These are phyloP conservation scores for Pyricularia grisea DNA, from an alignment of 2,329 filamentous ascomycete genomes.

Conservation along the genomic window DNA sequence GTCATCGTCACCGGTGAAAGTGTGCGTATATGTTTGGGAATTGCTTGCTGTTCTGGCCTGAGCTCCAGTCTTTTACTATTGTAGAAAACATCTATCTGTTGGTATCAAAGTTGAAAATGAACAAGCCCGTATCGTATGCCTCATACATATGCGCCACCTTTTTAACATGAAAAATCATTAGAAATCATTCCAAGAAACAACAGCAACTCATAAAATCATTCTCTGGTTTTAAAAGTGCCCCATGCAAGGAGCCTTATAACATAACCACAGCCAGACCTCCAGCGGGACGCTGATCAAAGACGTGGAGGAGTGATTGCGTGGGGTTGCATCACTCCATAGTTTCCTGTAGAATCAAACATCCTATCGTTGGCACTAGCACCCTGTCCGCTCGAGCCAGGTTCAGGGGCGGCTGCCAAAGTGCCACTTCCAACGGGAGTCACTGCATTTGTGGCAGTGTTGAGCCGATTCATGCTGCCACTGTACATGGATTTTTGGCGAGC, in stretches of 20 bases:
- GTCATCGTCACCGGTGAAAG: neutral
- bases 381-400: neutral
- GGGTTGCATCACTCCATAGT: neutral
- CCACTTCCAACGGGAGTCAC: neutral
- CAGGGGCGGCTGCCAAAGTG: neutral
- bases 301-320: neutral
- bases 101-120: neutral
- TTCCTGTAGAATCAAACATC: neutral
- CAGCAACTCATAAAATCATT: neutral
- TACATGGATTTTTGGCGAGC: slow-evolving; percentile 24
- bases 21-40: neutral
- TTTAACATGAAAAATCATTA: neutral
- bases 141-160: neutral
- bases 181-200: neutral
- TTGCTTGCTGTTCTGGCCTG: neutral
- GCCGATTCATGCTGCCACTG: slow-evolving; percentile 1
- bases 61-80: neutral
- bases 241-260: neutral
- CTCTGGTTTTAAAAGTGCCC: too few relatives aligned
- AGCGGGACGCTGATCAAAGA: neutral
- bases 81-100: neutral
- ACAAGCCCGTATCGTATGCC: neutral
- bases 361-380: neutral
- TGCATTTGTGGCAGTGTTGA: neutral
- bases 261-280: neutral